phyloP scores from a whole-genome alignment of 495 filamentous ascomycete genomes.

The Filosporella fistucella region DNA sequence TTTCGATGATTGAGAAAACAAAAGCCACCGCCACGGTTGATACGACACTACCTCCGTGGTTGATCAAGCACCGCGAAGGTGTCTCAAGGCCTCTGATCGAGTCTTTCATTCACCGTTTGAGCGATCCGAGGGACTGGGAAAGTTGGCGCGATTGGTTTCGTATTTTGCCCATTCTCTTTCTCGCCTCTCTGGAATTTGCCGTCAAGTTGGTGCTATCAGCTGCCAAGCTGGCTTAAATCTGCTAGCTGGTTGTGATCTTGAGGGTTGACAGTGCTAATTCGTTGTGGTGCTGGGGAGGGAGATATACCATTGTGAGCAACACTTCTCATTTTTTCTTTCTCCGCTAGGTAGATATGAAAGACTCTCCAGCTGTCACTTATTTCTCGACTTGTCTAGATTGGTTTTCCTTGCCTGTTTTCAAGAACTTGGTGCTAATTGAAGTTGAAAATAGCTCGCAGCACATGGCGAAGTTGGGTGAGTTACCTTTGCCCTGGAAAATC shows the following conservation, averaged over 20 bases:
- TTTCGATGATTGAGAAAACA: constrained; percentile 27
- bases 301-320: constrained; percentile 34
- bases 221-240: no score
- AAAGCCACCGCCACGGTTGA: constrained; percentile 32
- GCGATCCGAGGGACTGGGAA: constrained; percentile 27
- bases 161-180: background rate
- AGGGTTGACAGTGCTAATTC: no score
- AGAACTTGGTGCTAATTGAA: no score
- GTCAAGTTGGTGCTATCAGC: no score
- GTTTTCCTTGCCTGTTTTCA: no score
- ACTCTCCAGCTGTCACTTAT: no score
- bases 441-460: background rate
- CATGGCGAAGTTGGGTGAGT: background rate
- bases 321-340: no score
- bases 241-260: no score
- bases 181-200: no score
- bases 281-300: constrained; percentile 41
- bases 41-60: constrained; percentile 29
- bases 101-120: constrained; percentile 24
- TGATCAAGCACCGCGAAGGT: constrained; percentile 29
- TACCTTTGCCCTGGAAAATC: background rate
- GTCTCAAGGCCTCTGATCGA: constrained; percentile 20
- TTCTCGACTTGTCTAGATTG: no score
- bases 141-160: constrained; percentile 36
- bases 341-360: no score